These are phyloP conservation scores for Magnolia officinalis DNA, from an alignment of 164 flowering plant genomes.

Conservation along the genomic window DNA sequence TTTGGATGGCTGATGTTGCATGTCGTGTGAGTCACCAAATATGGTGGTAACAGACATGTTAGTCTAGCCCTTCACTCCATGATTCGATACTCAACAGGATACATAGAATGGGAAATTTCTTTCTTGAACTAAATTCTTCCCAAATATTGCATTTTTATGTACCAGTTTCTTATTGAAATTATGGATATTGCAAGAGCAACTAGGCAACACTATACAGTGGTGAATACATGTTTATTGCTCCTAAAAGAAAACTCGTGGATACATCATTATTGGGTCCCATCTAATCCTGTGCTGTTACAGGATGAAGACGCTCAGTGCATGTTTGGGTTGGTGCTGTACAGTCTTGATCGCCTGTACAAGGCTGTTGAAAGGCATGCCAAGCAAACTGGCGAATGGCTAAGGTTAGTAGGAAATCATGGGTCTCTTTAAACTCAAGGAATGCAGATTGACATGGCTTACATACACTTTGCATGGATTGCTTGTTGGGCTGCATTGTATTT, in stretches of 20 bases:
- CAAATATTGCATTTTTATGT: no score
- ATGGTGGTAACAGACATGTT: no score
- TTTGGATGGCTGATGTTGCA: neutral
- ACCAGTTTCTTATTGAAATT: no score
- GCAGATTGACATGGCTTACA: neutral
- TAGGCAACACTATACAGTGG: neutral
- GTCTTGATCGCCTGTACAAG: slow-evolving; percentile 61
- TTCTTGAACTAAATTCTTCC: no score
- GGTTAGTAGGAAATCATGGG: slow-evolving; percentile 41
- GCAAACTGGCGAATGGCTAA: slow-evolving; percentile 86
- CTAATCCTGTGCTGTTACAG: slow-evolving; percentile 32
- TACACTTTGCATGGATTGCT: neutral
- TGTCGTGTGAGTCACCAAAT: neutral
- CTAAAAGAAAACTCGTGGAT: neutral
- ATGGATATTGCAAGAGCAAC: no score
- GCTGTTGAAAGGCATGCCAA: slow-evolving; percentile 80
- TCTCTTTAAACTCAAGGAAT: neutral
- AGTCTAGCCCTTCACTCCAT: no score
- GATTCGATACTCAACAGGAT: no score
- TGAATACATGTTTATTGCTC: neutral
- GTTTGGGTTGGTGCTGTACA: slow-evolving; percentile 70
- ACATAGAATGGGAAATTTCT: no score
- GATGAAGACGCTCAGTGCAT: slow-evolving; percentile 67
- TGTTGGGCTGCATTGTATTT: neutral
- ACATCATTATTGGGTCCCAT: neutral